Evolutionary conservation across 805 yeast genomes (phyloP).

Genomic region (Suhomyces tanzawaensis): DNA sequence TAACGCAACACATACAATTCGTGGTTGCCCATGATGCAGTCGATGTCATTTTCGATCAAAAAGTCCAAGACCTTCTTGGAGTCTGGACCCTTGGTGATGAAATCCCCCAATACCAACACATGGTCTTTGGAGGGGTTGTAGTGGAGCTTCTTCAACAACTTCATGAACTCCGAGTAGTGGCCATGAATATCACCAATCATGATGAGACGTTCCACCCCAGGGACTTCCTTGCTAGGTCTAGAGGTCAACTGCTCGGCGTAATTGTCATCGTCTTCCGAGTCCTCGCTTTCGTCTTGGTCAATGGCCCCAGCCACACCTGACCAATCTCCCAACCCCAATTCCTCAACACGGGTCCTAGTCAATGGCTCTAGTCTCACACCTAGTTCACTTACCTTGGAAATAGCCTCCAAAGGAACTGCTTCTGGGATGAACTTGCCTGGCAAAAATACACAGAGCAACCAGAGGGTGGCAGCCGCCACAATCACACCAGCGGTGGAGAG

Average conservation of each 20-base stretch:
- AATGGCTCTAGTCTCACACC: slow-evolving; percentile 27
- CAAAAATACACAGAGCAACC: slow-evolving; percentile 30
- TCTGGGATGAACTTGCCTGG: slow-evolving; percentile 38
- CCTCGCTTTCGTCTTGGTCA: slow-evolving; percentile 8
- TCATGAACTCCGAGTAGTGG: slow-evolving; percentile 51
- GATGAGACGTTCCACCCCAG: slow-evolving; percentile 48
- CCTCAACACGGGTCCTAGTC: slow-evolving; percentile 10
- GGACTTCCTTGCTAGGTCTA: neutral
- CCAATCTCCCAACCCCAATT: slow-evolving; percentile 14
- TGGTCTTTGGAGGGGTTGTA: slow-evolving; percentile 51
- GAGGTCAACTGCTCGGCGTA: slow-evolving; percentile 1
- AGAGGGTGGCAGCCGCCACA: slow-evolving; percentile 18
- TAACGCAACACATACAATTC: slow-evolving; percentile 68
- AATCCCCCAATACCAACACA: slow-evolving; percentile 77
- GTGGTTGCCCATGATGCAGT: slow-evolving; percentile 87
- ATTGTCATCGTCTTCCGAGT: slow-evolving; percentile 1
- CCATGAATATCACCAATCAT: slow-evolving; percentile 92
- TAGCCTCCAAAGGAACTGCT: slow-evolving; percentile 22
- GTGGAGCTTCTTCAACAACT: slow-evolving; percentile 50
- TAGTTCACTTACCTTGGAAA: slow-evolving; percentile 24
- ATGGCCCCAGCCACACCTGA: neutral
- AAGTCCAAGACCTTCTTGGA: slow-evolving; percentile 66
- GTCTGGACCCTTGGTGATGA: slow-evolving; percentile 79
- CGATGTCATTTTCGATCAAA: slow-evolving; percentile 49
- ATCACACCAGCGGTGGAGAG: slow-evolving; percentile 13